phyloP scores from a whole-genome alignment of 257 asterid species.

The Rhazya stricta region DNA sequence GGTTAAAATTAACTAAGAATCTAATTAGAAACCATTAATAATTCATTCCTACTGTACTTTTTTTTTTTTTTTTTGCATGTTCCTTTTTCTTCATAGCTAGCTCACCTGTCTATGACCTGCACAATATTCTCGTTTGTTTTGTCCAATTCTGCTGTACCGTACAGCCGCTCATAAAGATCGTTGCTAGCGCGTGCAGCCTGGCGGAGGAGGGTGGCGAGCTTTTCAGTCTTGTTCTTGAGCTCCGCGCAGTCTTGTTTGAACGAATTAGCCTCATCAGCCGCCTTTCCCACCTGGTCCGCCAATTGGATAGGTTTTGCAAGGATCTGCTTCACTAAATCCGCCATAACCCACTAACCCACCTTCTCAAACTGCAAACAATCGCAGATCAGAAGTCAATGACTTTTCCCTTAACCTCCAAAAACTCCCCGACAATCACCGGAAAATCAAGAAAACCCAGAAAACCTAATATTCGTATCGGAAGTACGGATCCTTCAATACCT shows the following conservation, averaged over 20 bases:
- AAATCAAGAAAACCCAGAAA: background rate
- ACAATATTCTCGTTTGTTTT: too few relatives aligned
- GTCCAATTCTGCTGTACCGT: too few relatives aligned
- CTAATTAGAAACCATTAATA: too few relatives aligned
- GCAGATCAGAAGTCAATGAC: constrained; percentile 16
- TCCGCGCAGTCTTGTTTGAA: constrained; percentile 33
- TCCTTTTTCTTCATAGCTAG: too few relatives aligned
- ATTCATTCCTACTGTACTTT: too few relatives aligned
- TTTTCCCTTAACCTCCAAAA: background rate
- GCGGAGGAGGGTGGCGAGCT: constrained; percentile 35
- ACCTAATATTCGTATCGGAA: background rate
- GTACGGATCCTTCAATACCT: background rate
- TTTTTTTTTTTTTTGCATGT: too few relatives aligned
- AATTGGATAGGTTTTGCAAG: constrained; percentile 40
- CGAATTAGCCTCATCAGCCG: constrained; percentile 32
- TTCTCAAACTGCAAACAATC: background rate
- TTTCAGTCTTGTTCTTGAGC: constrained; percentile 31
- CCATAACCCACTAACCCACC: constrained; percentile 21
- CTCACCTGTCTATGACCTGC: too few relatives aligned
- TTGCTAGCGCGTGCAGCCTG: constrained; percentile 43
- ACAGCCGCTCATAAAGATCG: constrained; percentile 43
- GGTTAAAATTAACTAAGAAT: too few relatives aligned
- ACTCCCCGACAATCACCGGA: background rate
- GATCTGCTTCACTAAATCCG: constrained; percentile 41
- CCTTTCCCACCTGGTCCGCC: constrained; percentile 39